Evolutionary conservation across 2,329 filamentous ascomycete species (phyloP).

Genomic region (Monosporascus sp.): DNA sequence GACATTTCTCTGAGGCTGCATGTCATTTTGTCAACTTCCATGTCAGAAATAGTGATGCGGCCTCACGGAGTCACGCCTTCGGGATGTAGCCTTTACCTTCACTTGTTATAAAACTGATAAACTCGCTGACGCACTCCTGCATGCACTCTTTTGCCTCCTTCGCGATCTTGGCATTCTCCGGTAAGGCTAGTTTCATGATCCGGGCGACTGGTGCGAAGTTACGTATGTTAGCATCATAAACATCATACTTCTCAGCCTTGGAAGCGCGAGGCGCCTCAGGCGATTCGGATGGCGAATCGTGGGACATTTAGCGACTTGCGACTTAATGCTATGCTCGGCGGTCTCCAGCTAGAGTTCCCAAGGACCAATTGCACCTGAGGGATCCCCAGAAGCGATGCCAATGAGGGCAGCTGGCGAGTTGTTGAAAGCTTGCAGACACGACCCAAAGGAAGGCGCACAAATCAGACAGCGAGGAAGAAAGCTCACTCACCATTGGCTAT

Average conservation of each 20-base stretch:
- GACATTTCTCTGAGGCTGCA: constrained; percentile 94
- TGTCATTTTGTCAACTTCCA: constrained; percentile 17
- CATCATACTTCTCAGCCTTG: constrained; percentile 43
- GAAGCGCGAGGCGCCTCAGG: constrained; percentile 42
- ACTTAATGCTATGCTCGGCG: constrained; percentile 24
- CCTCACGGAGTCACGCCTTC: no score
- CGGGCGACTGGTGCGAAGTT: constrained; percentile 95
- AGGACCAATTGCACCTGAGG: constrained; percentile 30
- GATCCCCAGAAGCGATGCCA: constrained; percentile 44
- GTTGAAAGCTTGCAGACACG: constrained; percentile 23
- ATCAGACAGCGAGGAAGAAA: constrained; percentile 36
- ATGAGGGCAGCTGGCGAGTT: constrained; percentile 24
- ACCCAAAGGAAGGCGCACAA: constrained; percentile 35
- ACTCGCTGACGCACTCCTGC: constrained; percentile 99
- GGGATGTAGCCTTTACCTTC: constrained; percentile 63
- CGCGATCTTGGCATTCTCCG: constrained; percentile 97
- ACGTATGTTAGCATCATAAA: constrained; percentile 85
- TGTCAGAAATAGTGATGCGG: constrained; percentile 6
- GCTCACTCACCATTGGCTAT: constrained; percentile 97
- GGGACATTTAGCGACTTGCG: constrained; percentile 47
- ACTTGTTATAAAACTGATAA: constrained; percentile 99
- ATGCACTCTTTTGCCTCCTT: constrained; percentile 99
- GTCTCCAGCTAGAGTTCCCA: constrained; percentile 36
- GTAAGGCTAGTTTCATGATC: constrained; percentile 97
- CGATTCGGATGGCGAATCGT: constrained; percentile 49